Evolutionary conservation across 2,329 filamentous ascomycete genomes (phyloP).

Genomic region (Mycosphaerella arachidis): DNA sequence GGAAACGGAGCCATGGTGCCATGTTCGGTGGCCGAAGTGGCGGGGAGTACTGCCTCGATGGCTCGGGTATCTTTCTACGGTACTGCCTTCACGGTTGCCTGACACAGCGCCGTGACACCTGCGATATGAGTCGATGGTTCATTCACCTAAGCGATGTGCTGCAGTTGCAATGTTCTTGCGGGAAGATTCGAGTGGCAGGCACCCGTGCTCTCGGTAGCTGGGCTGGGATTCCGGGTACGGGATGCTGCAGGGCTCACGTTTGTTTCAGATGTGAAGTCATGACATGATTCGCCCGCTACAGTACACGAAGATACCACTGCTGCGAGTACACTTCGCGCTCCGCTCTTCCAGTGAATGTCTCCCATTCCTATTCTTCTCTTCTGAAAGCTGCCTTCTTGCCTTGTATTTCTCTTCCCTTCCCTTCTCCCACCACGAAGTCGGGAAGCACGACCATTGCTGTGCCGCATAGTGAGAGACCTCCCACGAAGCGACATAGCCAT

Average conservation of each 20-base stretch:
- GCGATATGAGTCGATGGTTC: neutral
- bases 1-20: conserved; percentile 35
- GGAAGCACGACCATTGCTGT: neutral
- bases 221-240: neutral
- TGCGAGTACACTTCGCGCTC: neutral
- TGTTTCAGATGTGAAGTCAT: neutral
- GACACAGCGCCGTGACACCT: neutral
- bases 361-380: neutral
- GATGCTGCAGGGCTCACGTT: neutral
- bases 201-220: neutral
- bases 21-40: conserved; percentile 17
- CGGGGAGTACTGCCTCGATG: neutral
- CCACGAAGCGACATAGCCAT: neutral
- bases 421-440: neutral
- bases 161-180: neutral
- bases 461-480: neutral
- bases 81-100: neutral
- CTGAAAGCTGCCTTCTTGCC: neutral
- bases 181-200: neutral
- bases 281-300: neutral
- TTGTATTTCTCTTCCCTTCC: neutral
- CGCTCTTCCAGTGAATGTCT: neutral
- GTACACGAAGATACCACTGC: neutral
- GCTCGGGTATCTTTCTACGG: neutral
- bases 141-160: neutral